These are phyloP conservation scores for Rhizopogon vesiculosus DNA, from an alignment of 768 basidiomycete genomes.

Conservation along the genomic window DNA sequence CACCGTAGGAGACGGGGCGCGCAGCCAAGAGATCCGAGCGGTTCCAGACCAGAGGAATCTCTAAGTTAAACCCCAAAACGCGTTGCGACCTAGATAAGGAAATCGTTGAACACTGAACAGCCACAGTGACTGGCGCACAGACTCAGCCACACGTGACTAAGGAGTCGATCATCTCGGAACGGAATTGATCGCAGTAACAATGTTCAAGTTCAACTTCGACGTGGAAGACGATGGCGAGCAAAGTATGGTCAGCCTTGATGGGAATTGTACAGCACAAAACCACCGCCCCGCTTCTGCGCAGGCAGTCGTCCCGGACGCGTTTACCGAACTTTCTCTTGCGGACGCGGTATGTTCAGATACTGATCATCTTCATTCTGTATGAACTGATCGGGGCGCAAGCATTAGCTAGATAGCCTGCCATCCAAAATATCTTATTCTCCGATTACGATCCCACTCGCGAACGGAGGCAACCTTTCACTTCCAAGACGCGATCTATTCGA, in stretches of 20 bases:
- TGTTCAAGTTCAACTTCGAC: constrained; percentile 53
- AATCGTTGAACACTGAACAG: neutral
- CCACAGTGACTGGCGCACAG: neutral
- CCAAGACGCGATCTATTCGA: constrained; percentile 89
- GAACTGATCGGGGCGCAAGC: constrained; percentile 12
- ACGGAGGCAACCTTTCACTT: constrained; percentile 34
- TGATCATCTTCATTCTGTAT: neutral
- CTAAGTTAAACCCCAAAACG: too few relatives aligned
- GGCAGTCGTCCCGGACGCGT: constrained; percentile 8
- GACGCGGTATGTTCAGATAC: constrained; percentile 24
- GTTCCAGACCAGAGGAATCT: neutral
- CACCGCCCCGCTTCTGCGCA: neutral
- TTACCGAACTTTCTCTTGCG: constrained; percentile 25
- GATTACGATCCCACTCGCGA: constrained; percentile 44
- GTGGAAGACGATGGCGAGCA: constrained; percentile 30
- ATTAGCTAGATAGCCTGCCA: constrained; percentile 67
- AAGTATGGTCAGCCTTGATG: constrained; percentile 4
- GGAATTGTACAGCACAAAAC: constrained; percentile 6
- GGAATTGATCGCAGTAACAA: constrained; percentile 22
- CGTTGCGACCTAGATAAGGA: neutral
- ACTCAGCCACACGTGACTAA: too few relatives aligned
- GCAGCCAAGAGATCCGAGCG: neutral
- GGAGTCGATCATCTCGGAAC: neutral
- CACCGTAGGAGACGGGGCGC: neutral
- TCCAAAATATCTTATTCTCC: constrained; percentile 78